Evolutionary conservation across 352 stramenopile species (phyloP), one percentile per base, ranked within the genome.

Genomic region (Phytophthora melonis): DNA sequence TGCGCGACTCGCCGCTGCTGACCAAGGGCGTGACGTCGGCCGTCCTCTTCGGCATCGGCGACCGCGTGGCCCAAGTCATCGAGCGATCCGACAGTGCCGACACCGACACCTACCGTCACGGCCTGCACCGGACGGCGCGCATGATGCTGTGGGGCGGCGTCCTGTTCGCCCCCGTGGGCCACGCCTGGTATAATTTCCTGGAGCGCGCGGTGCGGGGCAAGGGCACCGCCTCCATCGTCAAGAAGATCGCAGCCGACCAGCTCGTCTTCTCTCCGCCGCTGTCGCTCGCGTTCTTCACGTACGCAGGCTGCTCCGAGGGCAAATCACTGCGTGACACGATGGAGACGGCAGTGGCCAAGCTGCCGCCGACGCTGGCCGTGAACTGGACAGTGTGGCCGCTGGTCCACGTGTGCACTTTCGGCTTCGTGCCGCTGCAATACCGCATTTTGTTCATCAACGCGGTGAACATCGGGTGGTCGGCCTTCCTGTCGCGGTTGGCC

Each of bases 101-200:
- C 13, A 19, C 11, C 5, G 57, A 68, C 18, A 30, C 6, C 27
- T n/a, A n/a, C n/a, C n/a, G 54, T 16, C 52, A 66, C 50, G 74
- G 72, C 36, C 54, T 78, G n/a, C 59, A 68, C 3, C 69, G 81
- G 10, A 89, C 80, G n/a, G 56, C 61, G 11, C 78, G 83, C 61
- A 84, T 96, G 85, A 90, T 96, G 66, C 77, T 96, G 49, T 98
- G 97, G 77, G 93, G 93, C 30, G 88, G 97, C 1, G 58, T 97
- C 41, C 57, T 97, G 23, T 94, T 98, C 72, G 92, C 92, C 23
- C 94, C 93, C 9, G 66, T 83, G 55, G 94, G 93, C 66, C 93
- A 98, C 77, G 92, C 83, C 41, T 98, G 97, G 77, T 98, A 98
- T 75, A 88, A 93, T 36, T 70, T 92, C 11, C 75, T 98, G 19